Evolutionary conservation across 768 basidiomycete genomes (phyloP).

Genomic region (Tulasnella sp.): DNA sequence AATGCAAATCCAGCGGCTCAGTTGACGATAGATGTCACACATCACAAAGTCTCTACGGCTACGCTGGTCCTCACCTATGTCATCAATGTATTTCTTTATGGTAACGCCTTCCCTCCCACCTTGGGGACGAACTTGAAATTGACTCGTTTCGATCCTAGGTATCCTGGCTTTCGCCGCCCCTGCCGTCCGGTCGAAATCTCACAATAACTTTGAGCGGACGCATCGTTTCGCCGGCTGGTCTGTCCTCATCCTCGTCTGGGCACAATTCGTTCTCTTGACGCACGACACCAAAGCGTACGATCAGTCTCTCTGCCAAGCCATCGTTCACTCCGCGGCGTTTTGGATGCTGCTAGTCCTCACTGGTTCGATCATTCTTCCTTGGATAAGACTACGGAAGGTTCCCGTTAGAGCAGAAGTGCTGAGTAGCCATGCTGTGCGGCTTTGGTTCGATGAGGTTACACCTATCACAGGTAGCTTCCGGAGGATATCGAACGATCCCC

Average conservation of each 20-base stretch:
- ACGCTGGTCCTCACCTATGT: too few species aligned
- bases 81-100: too few species aligned
- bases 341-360: conserved; percentile 45
- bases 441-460: conserved; percentile 47
- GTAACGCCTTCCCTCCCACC: too few species aligned
- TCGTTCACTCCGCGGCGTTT: conserved; percentile 37
- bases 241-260: conserved; percentile 41
- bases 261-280: conserved; percentile 41
- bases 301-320: conserved; percentile 32
- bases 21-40: too few species aligned
- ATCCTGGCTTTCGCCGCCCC: conserved; percentile 46
- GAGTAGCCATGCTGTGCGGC: conserved; percentile 44
- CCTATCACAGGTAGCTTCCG: conserved; percentile 38
- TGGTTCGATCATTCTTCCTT: conserved; percentile 45
- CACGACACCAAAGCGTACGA: conserved; percentile 38
- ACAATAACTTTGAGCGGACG: conserved; percentile 42
- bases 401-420: conserved; percentile 41
- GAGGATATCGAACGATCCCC: neutral
- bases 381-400: conserved; percentile 44
- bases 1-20: too few species aligned
- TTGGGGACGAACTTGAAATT: too few species aligned
- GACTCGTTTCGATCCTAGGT: conserved; percentile 37
- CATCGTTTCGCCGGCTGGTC: conserved; percentile 50
- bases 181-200: conserved; percentile 33
- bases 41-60: too few species aligned